Evolutionary conservation across 75 land plant species (phyloP).

Genomic region (Picea glauca): DNA sequence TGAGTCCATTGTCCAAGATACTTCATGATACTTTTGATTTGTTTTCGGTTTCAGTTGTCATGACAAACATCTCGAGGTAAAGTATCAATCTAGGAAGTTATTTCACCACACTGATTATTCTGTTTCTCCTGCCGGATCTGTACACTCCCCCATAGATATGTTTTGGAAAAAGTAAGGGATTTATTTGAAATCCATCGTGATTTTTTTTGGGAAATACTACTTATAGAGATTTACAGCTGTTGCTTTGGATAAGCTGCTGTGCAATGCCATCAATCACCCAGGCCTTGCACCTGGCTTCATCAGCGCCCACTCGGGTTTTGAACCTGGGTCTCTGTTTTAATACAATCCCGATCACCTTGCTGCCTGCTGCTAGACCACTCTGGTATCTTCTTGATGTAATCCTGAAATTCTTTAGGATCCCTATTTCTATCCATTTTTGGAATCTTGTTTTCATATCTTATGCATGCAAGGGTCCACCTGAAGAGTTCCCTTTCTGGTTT

Average conservation of each 20-base stretch:
- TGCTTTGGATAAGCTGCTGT: too few species aligned
- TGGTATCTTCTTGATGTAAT: background rate
- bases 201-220: too few species aligned
- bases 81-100: background rate
- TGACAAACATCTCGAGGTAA: too few species aligned
- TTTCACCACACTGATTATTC: background rate
- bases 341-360: too few species aligned
- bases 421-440: background rate
- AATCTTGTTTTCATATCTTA: background rate
- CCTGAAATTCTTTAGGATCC: background rate
- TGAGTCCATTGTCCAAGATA: background rate
- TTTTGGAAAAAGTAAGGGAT: background rate
- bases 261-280: too few species aligned
- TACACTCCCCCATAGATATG: background rate
- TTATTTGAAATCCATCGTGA: background rate
- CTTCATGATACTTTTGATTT: background rate
- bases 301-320: too few species aligned
- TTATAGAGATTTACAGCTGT: too few species aligned
- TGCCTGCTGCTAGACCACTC: background rate
- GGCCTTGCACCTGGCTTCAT: too few species aligned
- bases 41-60: background rate
- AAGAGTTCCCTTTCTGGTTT: background rate
- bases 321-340: too few species aligned
- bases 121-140: background rate
- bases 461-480: background rate